These are phyloP conservation scores for Ajuga chamaepitys DNA, from an alignment of 257 asterid genomes.

Conservation along the genomic window DNA sequence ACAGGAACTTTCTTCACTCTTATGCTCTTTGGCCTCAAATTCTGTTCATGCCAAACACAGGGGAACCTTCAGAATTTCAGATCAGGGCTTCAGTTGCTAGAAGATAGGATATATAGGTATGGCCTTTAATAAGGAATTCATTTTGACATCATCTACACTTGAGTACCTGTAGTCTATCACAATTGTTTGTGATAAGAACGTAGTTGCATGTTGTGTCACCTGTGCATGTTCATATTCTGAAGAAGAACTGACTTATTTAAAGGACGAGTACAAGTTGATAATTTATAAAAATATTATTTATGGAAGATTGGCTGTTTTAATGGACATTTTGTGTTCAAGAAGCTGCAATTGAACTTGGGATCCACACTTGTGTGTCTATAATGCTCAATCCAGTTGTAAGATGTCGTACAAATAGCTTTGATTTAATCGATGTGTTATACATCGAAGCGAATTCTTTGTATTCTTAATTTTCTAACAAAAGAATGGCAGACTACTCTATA, in stretches of 20 bases:
- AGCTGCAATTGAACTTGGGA: neutral
- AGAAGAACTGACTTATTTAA: neutral
- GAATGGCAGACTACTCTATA: neutral
- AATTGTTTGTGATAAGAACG: neutral
- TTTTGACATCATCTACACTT: neutral
- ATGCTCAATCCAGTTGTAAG: slow-evolving; percentile 1
- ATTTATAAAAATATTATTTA: neutral
- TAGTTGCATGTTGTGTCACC: neutral
- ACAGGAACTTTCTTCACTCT: slow-evolving; percentile 91
- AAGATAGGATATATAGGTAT: slow-evolving; percentile 94
- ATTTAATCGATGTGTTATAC: neutral
- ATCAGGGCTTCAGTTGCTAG: slow-evolving; percentile 92
- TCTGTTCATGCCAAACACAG: slow-evolving; percentile 81
- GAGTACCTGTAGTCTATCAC: neutral
- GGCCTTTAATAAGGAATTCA: neutral
- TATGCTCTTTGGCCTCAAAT: slow-evolving; percentile 93
- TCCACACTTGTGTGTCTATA: neutral
- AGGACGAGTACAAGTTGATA: neutral
- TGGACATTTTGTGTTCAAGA: slow-evolving; percentile 1
- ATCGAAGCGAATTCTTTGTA: neutral
- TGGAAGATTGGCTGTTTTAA: slow-evolving; percentile 7
- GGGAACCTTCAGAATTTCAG: slow-evolving; percentile 73
- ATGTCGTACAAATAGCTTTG: neutral
- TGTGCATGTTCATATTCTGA: neutral
- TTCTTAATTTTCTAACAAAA: neutral